These are phyloP conservation scores for Alternaria incomplexa DNA, from an alignment of 2,329 filamentous ascomycete genomes.

Conservation along the genomic window DNA sequence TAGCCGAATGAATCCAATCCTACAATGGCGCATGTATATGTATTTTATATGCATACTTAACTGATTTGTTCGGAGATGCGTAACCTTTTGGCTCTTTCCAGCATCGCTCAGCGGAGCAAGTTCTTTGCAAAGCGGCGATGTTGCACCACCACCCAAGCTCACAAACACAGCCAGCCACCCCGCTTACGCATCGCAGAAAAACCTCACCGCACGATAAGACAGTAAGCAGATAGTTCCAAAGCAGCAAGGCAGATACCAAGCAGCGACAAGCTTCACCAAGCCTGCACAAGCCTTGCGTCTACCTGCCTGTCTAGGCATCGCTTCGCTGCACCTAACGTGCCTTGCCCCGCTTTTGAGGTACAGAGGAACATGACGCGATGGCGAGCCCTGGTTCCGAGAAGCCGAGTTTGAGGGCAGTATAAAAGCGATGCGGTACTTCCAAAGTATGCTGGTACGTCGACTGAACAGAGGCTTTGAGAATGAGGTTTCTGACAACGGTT, in stretches of 20 bases:
- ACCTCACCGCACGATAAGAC: not conserved
- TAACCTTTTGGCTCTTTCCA: not conserved
- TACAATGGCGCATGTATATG: not conserved
- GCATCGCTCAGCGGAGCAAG: not conserved
- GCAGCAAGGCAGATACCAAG: conserved; percentile 10
- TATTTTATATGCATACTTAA: not conserved
- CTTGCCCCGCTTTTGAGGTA: conserved; percentile 10
- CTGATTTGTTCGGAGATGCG: not conserved
- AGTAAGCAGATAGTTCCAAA: not conserved
- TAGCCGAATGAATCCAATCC: not conserved
- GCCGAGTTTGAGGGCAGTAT: not conserved
- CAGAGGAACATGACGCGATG: conserved; percentile 12
- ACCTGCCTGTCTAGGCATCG: conserved; percentile 21
- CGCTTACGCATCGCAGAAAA: not conserved
- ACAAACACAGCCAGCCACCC: not conserved
- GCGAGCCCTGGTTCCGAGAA: not conserved
- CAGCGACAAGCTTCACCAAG: conserved; percentile 23
- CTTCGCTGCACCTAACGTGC: not conserved
- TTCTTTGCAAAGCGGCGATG: not conserved
- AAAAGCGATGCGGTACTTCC: not conserved
- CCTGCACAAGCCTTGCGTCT: conserved; percentile 17
- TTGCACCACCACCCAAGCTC: not conserved
- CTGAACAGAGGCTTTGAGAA: not conserved
- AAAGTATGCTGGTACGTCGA: not conserved
- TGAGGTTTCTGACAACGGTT: conserved; percentile 15